Conservation (phyloP, 306 rosid species). For the Citrullus mucosospermus region DNA sequence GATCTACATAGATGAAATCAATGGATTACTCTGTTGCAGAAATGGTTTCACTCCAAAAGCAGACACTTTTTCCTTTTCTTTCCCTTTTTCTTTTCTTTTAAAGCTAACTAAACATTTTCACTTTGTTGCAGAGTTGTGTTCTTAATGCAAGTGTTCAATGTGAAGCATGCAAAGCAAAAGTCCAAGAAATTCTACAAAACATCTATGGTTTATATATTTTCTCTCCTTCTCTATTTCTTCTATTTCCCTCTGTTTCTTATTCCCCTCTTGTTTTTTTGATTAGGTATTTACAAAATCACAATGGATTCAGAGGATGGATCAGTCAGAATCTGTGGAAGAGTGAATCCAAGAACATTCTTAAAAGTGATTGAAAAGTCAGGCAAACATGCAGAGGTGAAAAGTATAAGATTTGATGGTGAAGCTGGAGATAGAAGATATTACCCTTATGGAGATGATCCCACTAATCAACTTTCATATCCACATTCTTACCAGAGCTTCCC, state of each 20-base stretch:
- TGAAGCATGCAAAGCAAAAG: constrained; percentile 23
- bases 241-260: background rate
- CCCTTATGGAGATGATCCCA: background rate
- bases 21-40: background rate
- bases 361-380: constrained; percentile 16
- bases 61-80: background rate
- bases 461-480: constrained; percentile 1
- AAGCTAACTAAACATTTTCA: background rate
- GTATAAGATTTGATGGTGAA: constrained; percentile 29
- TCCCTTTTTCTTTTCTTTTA: background rate
- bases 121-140: constrained; percentile 23
- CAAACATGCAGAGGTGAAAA: constrained; percentile 26
- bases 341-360: constrained; percentile 22
- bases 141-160: constrained; percentile 26
- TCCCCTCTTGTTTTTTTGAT: background rate
- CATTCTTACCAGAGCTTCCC: constrained; percentile 5
- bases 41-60: background rate
- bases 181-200: constrained; percentile 18
- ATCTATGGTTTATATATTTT: constrained; percentile 20
- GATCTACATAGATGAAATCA: background rate
- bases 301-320: constrained; percentile 22
- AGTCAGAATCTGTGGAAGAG: constrained; percentile 26
- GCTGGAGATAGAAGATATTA: constrained; percentile 9
- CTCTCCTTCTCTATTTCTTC: background rate
- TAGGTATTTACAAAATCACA: constrained; percentile 18